Evolutionary conservation across 1,139 yeast species (phyloP).

Genomic region (Meyerozyma carpophila): DNA sequence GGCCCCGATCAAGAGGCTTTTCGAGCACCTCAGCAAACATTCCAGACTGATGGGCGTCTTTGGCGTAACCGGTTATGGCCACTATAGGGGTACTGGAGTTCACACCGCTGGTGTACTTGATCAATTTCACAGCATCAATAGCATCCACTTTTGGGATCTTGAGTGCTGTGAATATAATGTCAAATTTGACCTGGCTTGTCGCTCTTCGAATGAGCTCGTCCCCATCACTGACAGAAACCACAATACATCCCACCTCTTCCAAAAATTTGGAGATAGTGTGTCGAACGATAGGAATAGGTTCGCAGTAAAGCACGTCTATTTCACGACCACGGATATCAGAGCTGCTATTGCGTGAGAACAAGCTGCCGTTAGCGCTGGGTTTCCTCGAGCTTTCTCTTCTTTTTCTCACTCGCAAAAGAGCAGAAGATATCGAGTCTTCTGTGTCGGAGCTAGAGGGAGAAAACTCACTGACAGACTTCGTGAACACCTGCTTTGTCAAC

Average conservation of each 20-base stretch:
- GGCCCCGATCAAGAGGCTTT: constrained; percentile 53
- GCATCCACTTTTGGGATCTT: constrained; percentile 64
- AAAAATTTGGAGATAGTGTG: constrained; percentile 62
- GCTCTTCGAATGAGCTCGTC: constrained; percentile 80
- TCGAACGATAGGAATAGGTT: constrained; percentile 79
- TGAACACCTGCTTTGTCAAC: constrained; percentile 20
- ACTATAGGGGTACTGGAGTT: constrained; percentile 76
- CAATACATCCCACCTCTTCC: constrained; percentile 73
- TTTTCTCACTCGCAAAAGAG: constrained; percentile 50
- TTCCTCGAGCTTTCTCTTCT: constrained; percentile 50
- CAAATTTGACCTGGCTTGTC: constrained; percentile 80
- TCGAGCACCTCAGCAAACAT: constrained; percentile 70
- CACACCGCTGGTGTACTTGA: constrained; percentile 69
- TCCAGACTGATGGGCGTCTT: constrained; percentile 56
- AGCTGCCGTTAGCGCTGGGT: constrained; percentile 12
- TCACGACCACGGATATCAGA: constrained; percentile 10
- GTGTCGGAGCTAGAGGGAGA: constrained; percentile 65
- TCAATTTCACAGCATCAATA: constrained; percentile 71
- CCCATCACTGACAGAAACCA: constrained; percentile 72
- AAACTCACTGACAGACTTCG: constrained; percentile 31
- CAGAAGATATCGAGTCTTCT: constrained; percentile 53
- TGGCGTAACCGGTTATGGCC: constrained; percentile 68
- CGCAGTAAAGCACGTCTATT: constrained; percentile 75
- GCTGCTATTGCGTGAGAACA: constrained; percentile 4
- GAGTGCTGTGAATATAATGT: constrained; percentile 73